Evolutionary conservation across 257 asterid species (phyloP).

Genomic region (Ligustrum vulgare): DNA sequence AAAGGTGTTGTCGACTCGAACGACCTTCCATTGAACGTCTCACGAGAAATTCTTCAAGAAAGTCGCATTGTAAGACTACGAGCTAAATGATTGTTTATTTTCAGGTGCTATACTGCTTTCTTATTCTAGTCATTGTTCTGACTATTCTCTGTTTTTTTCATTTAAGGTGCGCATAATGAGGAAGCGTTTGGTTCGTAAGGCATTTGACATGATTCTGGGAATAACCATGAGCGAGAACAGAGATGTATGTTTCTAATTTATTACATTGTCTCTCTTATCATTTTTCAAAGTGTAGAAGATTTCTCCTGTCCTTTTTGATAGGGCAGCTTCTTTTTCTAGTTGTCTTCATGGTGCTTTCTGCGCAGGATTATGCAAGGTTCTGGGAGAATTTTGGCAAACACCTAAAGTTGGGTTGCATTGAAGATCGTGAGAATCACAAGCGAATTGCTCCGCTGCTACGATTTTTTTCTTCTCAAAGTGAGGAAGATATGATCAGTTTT

Average conservation of each 20-base stretch:
- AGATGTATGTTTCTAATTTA: constrained; percentile 48
- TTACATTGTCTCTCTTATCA: background rate
- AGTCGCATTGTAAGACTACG: constrained; percentile 82
- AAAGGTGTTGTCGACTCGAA: constrained; percentile 98
- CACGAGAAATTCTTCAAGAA: constrained; percentile 97
- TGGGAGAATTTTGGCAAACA: constrained; percentile 94
- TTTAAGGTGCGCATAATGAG: constrained; percentile 88
- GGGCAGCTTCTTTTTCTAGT: background rate
- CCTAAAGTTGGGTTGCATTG: constrained; percentile 90
- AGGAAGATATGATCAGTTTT: constrained; percentile 76
- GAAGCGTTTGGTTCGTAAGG: constrained; percentile 97
- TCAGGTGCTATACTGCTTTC: background rate
- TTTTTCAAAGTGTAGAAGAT: background rate
- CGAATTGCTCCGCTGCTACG: constrained; percentile 91
- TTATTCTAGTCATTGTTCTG: constrained; percentile 6
- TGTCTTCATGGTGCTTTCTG: constrained; percentile 11
- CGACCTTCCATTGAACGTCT: constrained; percentile 96
- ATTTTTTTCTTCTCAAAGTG: constrained; percentile 91
- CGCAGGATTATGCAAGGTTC: constrained; percentile 80
- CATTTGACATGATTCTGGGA: constrained; percentile 93
- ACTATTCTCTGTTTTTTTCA: constrained; percentile 11
- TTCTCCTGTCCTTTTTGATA: background rate
- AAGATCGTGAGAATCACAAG: constrained; percentile 96
- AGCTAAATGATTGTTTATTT: background rate
- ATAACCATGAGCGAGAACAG: constrained; percentile 74